Evolutionary conservation across 768 basidiomycete species (phyloP).

Genomic region (Phlebiopsis gigantea): DNA sequence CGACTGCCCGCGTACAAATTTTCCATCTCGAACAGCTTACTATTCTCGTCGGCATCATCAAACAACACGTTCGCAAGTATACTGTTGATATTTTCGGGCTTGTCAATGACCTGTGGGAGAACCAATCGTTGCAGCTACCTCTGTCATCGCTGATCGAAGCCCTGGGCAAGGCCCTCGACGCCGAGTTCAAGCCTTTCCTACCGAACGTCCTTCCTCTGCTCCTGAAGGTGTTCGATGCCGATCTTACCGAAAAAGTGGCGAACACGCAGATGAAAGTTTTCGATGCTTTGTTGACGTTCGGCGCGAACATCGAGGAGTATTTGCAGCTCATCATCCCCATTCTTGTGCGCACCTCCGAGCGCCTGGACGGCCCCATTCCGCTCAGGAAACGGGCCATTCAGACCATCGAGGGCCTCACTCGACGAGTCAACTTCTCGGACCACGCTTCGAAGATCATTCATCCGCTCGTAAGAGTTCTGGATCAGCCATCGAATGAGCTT

Average conservation of each 20-base stretch:
- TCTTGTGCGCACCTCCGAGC: conserved; percentile 88
- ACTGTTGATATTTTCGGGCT: conserved; percentile 80
- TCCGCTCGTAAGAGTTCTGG: conserved; percentile 84
- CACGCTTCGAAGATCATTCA: conserved; percentile 97
- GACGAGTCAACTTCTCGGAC: conserved; percentile 94
- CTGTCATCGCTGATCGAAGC: conserved; percentile 92
- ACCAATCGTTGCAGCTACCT: conserved; percentile 75
- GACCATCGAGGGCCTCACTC: conserved; percentile 85
- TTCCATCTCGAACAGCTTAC: conserved; percentile 95
- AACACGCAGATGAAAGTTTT: conserved; percentile 86
- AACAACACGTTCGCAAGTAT: conserved; percentile 93
- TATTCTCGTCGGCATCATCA: conserved; percentile 92
- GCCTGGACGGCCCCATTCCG: conserved; percentile 48
- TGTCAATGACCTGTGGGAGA: conserved; percentile 90
- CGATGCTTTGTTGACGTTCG: conserved; percentile 92
- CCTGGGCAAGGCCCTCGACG: conserved; percentile 87
- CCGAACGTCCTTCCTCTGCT: conserved; percentile 86
- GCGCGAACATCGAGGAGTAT: conserved; percentile 95
- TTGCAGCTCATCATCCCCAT: conserved; percentile 94
- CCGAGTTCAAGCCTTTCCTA: conserved; percentile 95
- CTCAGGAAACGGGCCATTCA: conserved; percentile 87
- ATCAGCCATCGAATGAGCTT: conserved; percentile 69
- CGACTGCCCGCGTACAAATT: conserved; percentile 80
- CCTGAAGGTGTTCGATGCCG: conserved; percentile 88
- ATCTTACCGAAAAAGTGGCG: conserved; percentile 72